Base-by-base conservation (phyloP, 208 protist genomes). In the Wallacemonas rigidus region DNA sequence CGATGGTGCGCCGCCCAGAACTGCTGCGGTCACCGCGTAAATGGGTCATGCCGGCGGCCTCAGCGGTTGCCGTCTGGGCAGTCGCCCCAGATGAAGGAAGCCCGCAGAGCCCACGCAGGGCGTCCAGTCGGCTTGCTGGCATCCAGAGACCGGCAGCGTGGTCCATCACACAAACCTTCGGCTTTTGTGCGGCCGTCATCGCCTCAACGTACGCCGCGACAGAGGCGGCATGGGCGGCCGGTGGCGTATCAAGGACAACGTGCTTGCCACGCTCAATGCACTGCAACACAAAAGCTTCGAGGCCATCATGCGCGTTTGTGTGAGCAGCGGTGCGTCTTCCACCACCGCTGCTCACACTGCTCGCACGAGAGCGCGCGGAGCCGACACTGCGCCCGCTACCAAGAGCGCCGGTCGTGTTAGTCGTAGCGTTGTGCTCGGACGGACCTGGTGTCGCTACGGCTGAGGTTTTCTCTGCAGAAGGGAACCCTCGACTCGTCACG, bases 241-340 rank as follows among this genome's bases (percentile, higher is more conserved):
- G 7, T 1, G 71, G 71, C 9, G 43, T 11, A 14, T 70, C 74
- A 3, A 72, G 14, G 51, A 77, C 58, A 3, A 77, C 54, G 74
- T 77, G 74, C 61, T 77, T 77, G 0, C 67, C 67, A 9, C 51
- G 36, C 60, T 77, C 74, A 14, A 69, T 44, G 43, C 74, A 77
- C 40, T 63, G 47, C 17, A 51, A 41, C 11, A 72, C 15, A 45
- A 77, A 77, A 14, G 41, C 40, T 36, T 72, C 74, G 26, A 76
- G 60, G 9, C 60, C 60, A 35, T 65, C 60, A n/a, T 65, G 8
- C 4, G 48, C 53, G 67, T 71, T 58, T 3, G 8, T 41, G 51
- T 1, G 0, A 0, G 48, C 9, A 35, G 44, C 9, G 12, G 48
- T 44, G 50, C 6, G 8, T 9, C 12, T 7, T 4, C 4, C 43